Conservation (phyloP, 2,329 filamentous ascomycete genomes). For the Trichoderma cornu-damae region DNA sequence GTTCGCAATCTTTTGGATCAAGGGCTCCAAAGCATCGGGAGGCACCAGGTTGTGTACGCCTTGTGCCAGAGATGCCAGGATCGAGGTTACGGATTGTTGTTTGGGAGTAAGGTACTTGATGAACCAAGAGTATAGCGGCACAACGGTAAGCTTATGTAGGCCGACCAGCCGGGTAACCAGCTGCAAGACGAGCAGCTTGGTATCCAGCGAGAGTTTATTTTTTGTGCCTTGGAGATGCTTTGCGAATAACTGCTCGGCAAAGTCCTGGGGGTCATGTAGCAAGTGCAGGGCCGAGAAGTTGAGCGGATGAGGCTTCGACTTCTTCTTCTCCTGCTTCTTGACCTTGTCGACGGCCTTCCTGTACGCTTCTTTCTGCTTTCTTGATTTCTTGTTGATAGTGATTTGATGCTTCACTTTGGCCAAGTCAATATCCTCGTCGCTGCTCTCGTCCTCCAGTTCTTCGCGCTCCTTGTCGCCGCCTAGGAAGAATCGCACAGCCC, state of each 20-base stretch:
- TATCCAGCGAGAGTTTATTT: slow-evolving; percentile 78
- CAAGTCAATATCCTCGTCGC: slow-evolving; percentile 74
- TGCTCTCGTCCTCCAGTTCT: slow-evolving; percentile 83
- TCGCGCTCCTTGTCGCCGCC: slow-evolving; percentile 95
- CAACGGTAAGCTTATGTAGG: slow-evolving; percentile 83
- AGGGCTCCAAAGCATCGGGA: slow-evolving; percentile 83
- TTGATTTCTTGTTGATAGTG: slow-evolving; percentile 93
- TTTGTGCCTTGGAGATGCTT: slow-evolving; percentile 88
- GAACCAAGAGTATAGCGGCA: slow-evolving; percentile 93
- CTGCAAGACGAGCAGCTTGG: slow-evolving; percentile 84
- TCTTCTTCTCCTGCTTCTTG: slow-evolving; percentile 80
- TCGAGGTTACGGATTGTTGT: slow-evolving; percentile 86
- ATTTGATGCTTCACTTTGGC: slow-evolving; percentile 76
- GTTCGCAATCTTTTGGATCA: slow-evolving; percentile 93
- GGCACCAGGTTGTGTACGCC: slow-evolving; percentile 87
- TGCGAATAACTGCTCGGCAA: slow-evolving; percentile 81
- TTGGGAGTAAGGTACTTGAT: slow-evolving; percentile 84
- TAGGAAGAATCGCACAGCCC: slow-evolving; percentile 88
- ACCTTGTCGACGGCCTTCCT: slow-evolving; percentile 78
- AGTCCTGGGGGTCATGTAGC: slow-evolving; percentile 88
- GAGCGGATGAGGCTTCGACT: slow-evolving; percentile 76
- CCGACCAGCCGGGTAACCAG: slow-evolving; percentile 87
- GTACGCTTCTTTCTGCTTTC: slow-evolving; percentile 75
- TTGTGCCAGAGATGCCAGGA: slow-evolving; percentile 87
- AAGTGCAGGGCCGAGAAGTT: slow-evolving; percentile 97